A percentile compares a stretch with the other conserved stretches of the same genome.
These are phyloP conservation scores for Aphanoascus verrucosus DNA, from an alignment of 2,329 filamentous ascomycete genomes.

Conservation along the genomic window DNA sequence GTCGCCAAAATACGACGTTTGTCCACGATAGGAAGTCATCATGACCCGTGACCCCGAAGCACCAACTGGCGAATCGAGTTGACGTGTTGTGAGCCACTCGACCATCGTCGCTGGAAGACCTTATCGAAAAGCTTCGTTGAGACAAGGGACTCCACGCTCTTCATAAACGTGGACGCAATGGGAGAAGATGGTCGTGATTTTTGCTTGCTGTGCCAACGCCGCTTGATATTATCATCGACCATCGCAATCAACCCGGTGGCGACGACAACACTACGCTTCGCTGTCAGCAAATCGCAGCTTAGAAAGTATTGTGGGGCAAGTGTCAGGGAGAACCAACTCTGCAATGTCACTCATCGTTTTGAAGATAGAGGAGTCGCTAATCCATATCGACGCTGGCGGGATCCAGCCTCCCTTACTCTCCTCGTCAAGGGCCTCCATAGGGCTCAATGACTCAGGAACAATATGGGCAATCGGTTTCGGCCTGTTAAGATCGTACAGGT, in stretches of 20 bases:
- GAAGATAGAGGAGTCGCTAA: conserved; percentile 63
- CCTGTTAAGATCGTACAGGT: conserved; percentile 60
- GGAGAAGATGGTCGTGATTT: conserved; percentile 44
- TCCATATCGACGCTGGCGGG: conserved; percentile 81
- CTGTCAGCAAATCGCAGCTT: conserved; percentile 12
- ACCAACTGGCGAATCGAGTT: conserved; percentile 16
- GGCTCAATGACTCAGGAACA: conserved; percentile 64
- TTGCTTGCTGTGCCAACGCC: conserved; percentile 55
- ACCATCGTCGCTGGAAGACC: conserved; percentile 47
- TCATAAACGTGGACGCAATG: conserved; percentile 41
- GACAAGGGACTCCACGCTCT: conserved; percentile 52
- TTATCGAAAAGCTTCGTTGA: conserved; percentile 54
- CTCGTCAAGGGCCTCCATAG: conserved; percentile 60
- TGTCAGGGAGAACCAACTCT: conserved; percentile 53
- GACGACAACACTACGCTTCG: conserved; percentile 59
- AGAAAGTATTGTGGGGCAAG: neutral
- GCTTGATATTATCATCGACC: conserved; percentile 83
- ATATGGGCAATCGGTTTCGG: conserved; percentile 67
- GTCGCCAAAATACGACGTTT: neutral
- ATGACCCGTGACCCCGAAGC: conserved; percentile 7
- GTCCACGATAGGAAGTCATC: neutral
- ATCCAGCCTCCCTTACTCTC: conserved; percentile 76
- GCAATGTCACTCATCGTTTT: conserved; percentile 65
- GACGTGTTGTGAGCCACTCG: conserved; percentile 21
- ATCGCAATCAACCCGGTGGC: conserved; percentile 81